These are phyloP conservation scores for Calocybe gangraenosa DNA, from an alignment of 768 basidiomycete genomes.

Conservation along the genomic window DNA sequence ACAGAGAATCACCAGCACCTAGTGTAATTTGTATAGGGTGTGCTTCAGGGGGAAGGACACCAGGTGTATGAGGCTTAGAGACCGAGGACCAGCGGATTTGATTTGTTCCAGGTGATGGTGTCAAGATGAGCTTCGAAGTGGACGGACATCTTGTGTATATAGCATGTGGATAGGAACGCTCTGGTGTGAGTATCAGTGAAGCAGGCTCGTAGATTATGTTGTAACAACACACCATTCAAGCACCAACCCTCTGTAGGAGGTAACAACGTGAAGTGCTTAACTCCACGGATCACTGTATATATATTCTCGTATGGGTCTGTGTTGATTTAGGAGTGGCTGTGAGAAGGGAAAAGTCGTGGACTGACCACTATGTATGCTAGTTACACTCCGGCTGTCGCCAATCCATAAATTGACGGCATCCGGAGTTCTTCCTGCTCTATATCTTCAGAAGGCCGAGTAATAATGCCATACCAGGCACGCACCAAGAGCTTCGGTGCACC, in stretches of 20 bases:
- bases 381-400: conserved; percentile 70
- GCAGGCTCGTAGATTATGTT: background rate
- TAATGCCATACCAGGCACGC: conserved; percentile 15
- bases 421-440: conserved; percentile 48
- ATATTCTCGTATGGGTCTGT: conserved; percentile 83
- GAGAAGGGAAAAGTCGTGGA: background rate
- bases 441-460: background rate
- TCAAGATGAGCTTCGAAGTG: conserved; percentile 18
- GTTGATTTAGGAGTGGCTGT: background rate
- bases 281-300: conserved; percentile 80
- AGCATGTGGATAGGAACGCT: conserved; percentile 63
- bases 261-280: conserved; percentile 81
- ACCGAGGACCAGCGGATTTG: conserved; percentile 81
- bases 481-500: conserved; percentile 82
- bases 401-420: conserved; percentile 97
- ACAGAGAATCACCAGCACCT: conserved; percentile 72
- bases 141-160: conserved; percentile 48
- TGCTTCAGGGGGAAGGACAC: conserved; percentile 44
- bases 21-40: conserved; percentile 67
- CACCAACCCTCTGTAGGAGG: conserved; percentile 90
- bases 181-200: conserved; percentile 26
- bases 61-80: conserved; percentile 47
- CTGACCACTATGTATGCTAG: conserved; percentile 84
- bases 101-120: conserved; percentile 26
- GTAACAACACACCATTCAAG: conserved; percentile 53